phyloP scores from a whole-genome alignment of 306 rosid species.

The Rosa lucieae region DNA sequence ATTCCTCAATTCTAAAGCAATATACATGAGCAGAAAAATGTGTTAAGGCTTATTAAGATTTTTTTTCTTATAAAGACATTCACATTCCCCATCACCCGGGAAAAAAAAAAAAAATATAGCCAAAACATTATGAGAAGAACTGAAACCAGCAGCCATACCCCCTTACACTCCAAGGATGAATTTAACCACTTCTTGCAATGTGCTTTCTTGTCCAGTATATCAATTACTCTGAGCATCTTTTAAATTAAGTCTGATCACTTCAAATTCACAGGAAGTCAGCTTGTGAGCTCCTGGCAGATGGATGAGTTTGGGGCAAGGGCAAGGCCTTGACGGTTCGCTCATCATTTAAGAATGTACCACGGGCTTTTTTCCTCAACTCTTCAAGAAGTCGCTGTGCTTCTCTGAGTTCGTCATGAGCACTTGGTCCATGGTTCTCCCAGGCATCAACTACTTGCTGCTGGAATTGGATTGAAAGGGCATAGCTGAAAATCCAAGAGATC shows the following conservation, averaged over 20 bases:
- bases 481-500: slow-evolving; percentile 54
- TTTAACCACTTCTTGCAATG: background rate
- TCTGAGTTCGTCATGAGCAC: slow-evolving; percentile 65
- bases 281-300: slow-evolving; percentile 36
- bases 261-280: slow-evolving; percentile 26
- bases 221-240: background rate
- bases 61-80: background rate
- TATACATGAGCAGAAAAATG: background rate
- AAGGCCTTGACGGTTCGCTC: slow-evolving; percentile 55
- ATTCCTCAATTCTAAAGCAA: background rate
- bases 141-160: slow-evolving; percentile 2
- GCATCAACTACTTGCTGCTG: slow-evolving; percentile 85
- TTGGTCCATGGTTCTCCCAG: slow-evolving; percentile 90
- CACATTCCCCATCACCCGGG: background rate
- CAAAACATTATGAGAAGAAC: background rate
- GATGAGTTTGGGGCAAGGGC: slow-evolving; percentile 49
- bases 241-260: background rate
- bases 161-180: background rate
- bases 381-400: slow-evolving; percentile 68
- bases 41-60: background rate
- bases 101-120: background rate
- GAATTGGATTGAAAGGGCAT: slow-evolving; percentile 71
- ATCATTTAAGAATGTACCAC: slow-evolving; percentile 35
- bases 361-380: slow-evolving; percentile 62
- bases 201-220: background rate